Evolutionary conservation across 768 basidiomycete genomes (phyloP).

Genomic region (Leccinum pellstonianum): DNA sequence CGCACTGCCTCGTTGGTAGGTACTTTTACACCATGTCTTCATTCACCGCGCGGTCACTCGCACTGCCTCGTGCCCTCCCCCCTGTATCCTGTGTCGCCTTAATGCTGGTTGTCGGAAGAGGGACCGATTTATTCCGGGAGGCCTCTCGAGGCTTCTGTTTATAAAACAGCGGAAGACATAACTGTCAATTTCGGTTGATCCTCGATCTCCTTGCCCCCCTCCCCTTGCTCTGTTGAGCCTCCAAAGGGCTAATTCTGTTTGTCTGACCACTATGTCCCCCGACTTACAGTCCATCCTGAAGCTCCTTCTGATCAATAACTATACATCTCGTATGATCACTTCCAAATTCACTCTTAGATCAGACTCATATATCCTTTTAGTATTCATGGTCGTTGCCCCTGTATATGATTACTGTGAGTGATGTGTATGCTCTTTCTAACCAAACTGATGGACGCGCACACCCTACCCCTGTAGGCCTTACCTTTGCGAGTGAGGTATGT

Average conservation of each 20-base stretch:
- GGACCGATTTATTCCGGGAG: background rate
- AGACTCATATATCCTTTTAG: background rate
- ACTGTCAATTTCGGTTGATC: background rate
- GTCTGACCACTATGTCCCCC: background rate
- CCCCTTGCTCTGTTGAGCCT: background rate
- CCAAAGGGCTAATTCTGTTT: background rate
- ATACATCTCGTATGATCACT: background rate
- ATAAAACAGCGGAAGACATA: background rate
- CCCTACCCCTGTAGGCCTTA: slow-evolving; percentile 2
- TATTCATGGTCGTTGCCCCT: background rate
- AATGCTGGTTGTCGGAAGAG: background rate
- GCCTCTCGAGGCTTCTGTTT: background rate
- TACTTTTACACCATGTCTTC: background rate
- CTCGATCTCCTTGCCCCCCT: background rate
- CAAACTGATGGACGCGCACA: background rate
- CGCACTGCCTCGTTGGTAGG: background rate
- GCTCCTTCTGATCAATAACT: background rate
- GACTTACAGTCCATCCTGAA: background rate
- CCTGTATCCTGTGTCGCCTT: background rate
- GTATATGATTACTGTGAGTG: background rate
- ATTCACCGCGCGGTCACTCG: background rate
- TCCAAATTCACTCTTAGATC: background rate
- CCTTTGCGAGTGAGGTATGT: slow-evolving; percentile 6
- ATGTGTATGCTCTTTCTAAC: background rate
- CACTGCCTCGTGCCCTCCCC: background rate